These are phyloP conservation scores for Aspergillus sp. DNA, from an alignment of 2,329 filamentous ascomycete species.

Conservation along the genomic window DNA sequence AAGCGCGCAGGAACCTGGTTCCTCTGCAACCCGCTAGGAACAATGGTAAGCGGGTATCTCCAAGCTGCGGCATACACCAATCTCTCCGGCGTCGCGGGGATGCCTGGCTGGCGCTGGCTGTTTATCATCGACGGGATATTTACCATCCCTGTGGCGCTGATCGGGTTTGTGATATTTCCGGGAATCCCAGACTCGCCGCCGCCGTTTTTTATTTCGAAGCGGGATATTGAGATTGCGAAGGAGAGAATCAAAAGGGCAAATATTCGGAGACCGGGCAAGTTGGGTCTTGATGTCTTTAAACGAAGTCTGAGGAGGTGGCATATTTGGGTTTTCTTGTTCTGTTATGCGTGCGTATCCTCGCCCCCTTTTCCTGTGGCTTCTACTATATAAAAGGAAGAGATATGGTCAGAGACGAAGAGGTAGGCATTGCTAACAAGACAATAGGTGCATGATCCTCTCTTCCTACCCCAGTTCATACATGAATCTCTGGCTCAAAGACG, in stretches of 20 bases:
- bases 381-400: background rate
- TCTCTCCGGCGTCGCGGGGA: slow-evolving; percentile 50
- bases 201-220: slow-evolving; percentile 38
- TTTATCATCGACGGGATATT: slow-evolving; percentile 61
- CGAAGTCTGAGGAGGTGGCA: slow-evolving; percentile 51
- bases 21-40: slow-evolving; percentile 52
- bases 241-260: slow-evolving; percentile 25
- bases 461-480: slow-evolving; percentile 50
- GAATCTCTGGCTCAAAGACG: slow-evolving; percentile 54
- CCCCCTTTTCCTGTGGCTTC: too few species aligned
- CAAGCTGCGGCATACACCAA: slow-evolving; percentile 56
- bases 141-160: slow-evolving; percentile 55
- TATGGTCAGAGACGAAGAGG: background rate
- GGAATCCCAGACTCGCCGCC: slow-evolving; percentile 43
- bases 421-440: background rate
- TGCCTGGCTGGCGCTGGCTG: slow-evolving; percentile 55
- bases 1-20: slow-evolving; percentile 58
- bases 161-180: slow-evolving; percentile 52
- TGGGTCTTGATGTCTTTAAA: slow-evolving; percentile 47
- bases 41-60: slow-evolving; percentile 60
- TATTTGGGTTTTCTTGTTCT: slow-evolving; percentile 51
- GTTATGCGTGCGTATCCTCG: slow-evolving; percentile 46
- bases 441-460: slow-evolving; percentile 47
- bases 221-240: slow-evolving; percentile 40
- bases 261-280: slow-evolving; percentile 40